Evolutionary conservation across 192 early-diverging fungal genomes (phyloP).

Genomic region (Allomyces macrogynus): DNA sequence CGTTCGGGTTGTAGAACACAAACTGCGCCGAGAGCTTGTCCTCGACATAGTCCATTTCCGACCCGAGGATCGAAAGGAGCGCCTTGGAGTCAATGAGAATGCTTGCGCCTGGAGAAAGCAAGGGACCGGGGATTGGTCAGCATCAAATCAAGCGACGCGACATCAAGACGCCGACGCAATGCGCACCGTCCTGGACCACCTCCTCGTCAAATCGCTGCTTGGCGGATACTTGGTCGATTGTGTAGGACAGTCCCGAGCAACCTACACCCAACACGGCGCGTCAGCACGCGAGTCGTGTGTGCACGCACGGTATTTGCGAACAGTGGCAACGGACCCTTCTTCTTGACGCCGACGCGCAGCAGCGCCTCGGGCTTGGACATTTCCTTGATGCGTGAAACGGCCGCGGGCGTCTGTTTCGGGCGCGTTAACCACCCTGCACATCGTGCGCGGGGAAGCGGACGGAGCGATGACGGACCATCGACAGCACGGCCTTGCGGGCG

Average conservation of each 20-base stretch:
- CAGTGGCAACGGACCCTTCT: slow-evolving; percentile 36
- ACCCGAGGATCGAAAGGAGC: slow-evolving; percentile 75
- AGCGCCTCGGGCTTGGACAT: slow-evolving; percentile 32
- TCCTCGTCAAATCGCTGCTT: slow-evolving; percentile 79
- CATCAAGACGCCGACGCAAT: background rate
- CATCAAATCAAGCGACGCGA: background rate
- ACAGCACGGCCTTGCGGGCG: slow-evolving; percentile 21
- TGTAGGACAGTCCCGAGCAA: slow-evolving; percentile 83
- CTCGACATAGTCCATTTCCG: slow-evolving; percentile 94
- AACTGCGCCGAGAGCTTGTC: slow-evolving; percentile 77
- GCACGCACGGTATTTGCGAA: too few species aligned
- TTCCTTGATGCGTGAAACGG: slow-evolving; percentile 44
- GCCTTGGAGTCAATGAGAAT: slow-evolving; percentile 95
- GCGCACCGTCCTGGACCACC: slow-evolving; percentile 82
- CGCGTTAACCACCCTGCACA: background rate
- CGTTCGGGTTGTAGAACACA: slow-evolving; percentile 94
- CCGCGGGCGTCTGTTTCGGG: slow-evolving; percentile 49
- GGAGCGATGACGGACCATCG: slow-evolving; percentile 15
- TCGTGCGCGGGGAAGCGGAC: background rate
- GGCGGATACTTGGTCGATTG: slow-evolving; percentile 53
- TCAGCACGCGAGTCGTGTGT: too few species aligned
- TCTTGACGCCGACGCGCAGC: slow-evolving; percentile 74
- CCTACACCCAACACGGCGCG: slow-evolving; percentile 7
- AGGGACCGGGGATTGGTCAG: background rate
- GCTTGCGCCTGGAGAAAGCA: slow-evolving; percentile 72